These are phyloP conservation scores for Vishniacozyma victoriae DNA, from an alignment of 768 basidiomycete species.

Conservation along the genomic window DNA sequence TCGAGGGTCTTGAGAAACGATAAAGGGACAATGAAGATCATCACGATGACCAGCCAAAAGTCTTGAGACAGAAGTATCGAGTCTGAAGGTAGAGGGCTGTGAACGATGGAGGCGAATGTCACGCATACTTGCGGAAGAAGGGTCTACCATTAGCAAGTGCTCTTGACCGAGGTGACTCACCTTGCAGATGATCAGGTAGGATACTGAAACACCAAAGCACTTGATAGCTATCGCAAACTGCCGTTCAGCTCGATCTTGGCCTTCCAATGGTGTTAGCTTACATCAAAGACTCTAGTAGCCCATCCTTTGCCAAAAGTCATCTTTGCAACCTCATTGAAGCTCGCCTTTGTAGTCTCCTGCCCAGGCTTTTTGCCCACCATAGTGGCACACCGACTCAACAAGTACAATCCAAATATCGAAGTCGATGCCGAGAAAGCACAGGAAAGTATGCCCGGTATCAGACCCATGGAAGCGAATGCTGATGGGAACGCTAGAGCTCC, in stretches of 20 bases:
- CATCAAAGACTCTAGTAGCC: slow-evolving; percentile 60
- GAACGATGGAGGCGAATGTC: slow-evolving; percentile 72
- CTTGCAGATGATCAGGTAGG: slow-evolving; percentile 54
- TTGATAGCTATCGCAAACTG: slow-evolving; percentile 80
- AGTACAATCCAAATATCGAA: slow-evolving; percentile 78
- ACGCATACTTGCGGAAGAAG: slow-evolving; percentile 85
- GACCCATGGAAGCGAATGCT: slow-evolving; percentile 83
- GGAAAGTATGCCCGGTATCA: slow-evolving; percentile 83
- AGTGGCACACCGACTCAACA: slow-evolving; percentile 76
- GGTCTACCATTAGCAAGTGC: slow-evolving; percentile 51
- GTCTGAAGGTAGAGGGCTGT: slow-evolving; percentile 53
- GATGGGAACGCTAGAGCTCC: slow-evolving; percentile 53
- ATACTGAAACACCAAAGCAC: slow-evolving; percentile 93
- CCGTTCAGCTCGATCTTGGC: not conserved
- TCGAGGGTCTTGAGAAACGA: slow-evolving; percentile 77
- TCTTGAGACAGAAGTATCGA: slow-evolving; percentile 53
- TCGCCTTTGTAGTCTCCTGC: slow-evolving; percentile 38
- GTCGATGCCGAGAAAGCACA: slow-evolving; percentile 73
- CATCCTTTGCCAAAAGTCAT: slow-evolving; percentile 72
- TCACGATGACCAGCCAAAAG: slow-evolving; percentile 76
- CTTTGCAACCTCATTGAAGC: slow-evolving; percentile 50
- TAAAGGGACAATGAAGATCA: slow-evolving; percentile 66
- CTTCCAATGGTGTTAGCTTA: slow-evolving; percentile 10
- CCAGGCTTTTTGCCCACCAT: slow-evolving; percentile 50
- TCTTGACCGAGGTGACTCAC: slow-evolving; percentile 17